Evolutionary conservation across 352 stramenopile genomes (phyloP).

Genomic region (Aphanomyces invadans): DNA sequence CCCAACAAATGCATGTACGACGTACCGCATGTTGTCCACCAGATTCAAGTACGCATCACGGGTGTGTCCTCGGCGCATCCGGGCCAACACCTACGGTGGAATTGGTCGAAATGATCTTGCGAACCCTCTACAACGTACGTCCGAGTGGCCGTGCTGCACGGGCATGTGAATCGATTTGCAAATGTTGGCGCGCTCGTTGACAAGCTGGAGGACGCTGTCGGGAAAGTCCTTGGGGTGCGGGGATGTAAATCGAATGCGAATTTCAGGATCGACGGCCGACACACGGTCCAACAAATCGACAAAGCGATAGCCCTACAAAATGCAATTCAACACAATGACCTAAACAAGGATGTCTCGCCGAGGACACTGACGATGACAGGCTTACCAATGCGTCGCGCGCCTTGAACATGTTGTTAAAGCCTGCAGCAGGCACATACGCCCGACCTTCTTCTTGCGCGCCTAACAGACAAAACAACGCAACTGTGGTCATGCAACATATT

Average conservation of each 20-base stretch:
- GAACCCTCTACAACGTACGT: slow-evolving; percentile 40
- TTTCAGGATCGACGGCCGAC: slow-evolving; percentile 88
- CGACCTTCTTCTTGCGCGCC: slow-evolving; percentile 51
- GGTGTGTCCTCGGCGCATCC: slow-evolving; percentile 96
- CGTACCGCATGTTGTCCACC: slow-evolving; percentile 84
- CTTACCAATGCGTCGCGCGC: slow-evolving; percentile 43
- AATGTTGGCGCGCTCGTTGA: slow-evolving; percentile 91
- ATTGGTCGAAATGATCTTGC: background rate
- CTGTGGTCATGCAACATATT: too few relatives aligned
- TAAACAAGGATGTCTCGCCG: background rate
- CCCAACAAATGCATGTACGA: background rate
- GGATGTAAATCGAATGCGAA: slow-evolving; percentile 98
- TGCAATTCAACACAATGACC: background rate
- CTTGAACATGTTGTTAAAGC: slow-evolving; percentile 94
- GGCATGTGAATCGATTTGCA: slow-evolving; percentile 98
- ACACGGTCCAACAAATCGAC: slow-evolving; percentile 94
- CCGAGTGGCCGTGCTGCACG: slow-evolving; percentile 92
- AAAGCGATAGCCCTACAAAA: slow-evolving; percentile 92
- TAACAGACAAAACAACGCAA: too few relatives aligned
- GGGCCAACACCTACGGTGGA: slow-evolving; percentile 43
- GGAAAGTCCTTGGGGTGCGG: slow-evolving; percentile 99
- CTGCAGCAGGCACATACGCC: slow-evolving; percentile 78
- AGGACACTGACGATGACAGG: background rate
- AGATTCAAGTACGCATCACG: slow-evolving; percentile 96
- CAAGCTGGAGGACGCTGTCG: slow-evolving; percentile 84